Conservation (phyloP, 2,329 filamentous ascomycete genomes). For the Fulvia fulva region DNA sequence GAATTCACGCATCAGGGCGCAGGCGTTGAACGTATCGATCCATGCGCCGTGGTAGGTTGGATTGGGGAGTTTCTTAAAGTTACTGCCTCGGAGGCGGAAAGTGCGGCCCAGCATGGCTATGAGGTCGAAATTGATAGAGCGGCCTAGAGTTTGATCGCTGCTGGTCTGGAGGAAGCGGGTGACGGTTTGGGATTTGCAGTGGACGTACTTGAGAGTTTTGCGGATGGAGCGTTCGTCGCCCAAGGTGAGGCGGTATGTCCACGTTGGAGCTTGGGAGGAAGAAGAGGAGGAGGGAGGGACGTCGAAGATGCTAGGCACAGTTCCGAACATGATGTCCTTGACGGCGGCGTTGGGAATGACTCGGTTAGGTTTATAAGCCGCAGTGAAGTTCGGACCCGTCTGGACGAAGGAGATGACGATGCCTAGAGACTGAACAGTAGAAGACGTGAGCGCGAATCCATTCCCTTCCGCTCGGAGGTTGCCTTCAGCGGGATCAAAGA, state of each 20-base stretch:
- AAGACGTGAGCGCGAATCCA: constrained; percentile 9
- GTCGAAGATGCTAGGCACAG: constrained; percentile 10
- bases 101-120: constrained; percentile 13
- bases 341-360: constrained; percentile 8
- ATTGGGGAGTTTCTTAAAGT: constrained; percentile 12
- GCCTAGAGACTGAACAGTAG: constrained; percentile 5
- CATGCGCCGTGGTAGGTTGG: constrained; percentile 8
- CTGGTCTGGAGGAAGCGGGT: not conserved
- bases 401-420: constrained; percentile 8
- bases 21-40: constrained; percentile 7
- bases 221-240: constrained; percentile 4
- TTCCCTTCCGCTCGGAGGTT: constrained; percentile 11
- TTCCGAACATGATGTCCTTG: constrained; percentile 10
- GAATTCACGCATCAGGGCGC: constrained; percentile 8
- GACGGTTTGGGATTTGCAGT: constrained; percentile 1
- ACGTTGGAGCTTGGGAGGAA: too few species aligned
- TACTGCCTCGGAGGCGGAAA: constrained; percentile 9
- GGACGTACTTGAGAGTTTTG: constrained; percentile 7
- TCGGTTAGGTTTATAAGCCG: not conserved
- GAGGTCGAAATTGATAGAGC: constrained; percentile 8
- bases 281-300: too few species aligned
- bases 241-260: constrained; percentile 2
- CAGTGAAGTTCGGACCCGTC: not conserved
- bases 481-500: constrained; percentile 6
- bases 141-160: not conserved